phyloP scores from a whole-genome alignment of 345 rosid species.

The Acer yangbiense region DNA sequence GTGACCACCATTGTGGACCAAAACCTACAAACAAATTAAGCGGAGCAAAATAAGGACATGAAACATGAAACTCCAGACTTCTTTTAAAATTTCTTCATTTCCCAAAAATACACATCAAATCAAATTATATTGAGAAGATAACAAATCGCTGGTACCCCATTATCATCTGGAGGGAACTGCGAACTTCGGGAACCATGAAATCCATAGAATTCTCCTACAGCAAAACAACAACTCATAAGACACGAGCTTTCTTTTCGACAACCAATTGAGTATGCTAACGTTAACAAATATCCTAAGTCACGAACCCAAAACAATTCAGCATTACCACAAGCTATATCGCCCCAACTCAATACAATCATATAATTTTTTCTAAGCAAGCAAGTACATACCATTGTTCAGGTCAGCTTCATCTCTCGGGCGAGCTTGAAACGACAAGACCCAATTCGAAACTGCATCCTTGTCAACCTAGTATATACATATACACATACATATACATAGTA shows the following conservation, averaged over 20 bases:
- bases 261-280: neutral
- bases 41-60: slow-evolving; percentile 17
- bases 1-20: slow-evolving; percentile 59
- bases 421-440: slow-evolving; percentile 87
- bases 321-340: neutral
- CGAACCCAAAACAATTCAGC: neutral
- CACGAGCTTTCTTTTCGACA: slow-evolving; percentile 4
- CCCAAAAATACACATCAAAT: neutral
- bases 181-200: slow-evolving; percentile 80
- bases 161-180: slow-evolving; percentile 50
- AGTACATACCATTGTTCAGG: slow-evolving; percentile 50
- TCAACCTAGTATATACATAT: slow-evolving; percentile 52
- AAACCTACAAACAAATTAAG: slow-evolving; percentile 45
- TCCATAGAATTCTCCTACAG: slow-evolving; percentile 83
- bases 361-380: slow-evolving; percentile 11
- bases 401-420: slow-evolving; percentile 47
- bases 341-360: slow-evolving; percentile 10
- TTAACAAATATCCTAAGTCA: neutral
- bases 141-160: slow-evolving; percentile 48
- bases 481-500: slow-evolving; percentile 6
- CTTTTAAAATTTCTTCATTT: neutral
- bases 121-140: neutral
- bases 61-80: neutral
- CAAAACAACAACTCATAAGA: slow-evolving; percentile 12
- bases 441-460: slow-evolving; percentile 54